A percentile compares a stretch with the other conserved stretches of the same genome.
Evolutionary conservation across 2,329 filamentous ascomycete genomes (phyloP).

Genomic region (Beauveria medogensis): DNA sequence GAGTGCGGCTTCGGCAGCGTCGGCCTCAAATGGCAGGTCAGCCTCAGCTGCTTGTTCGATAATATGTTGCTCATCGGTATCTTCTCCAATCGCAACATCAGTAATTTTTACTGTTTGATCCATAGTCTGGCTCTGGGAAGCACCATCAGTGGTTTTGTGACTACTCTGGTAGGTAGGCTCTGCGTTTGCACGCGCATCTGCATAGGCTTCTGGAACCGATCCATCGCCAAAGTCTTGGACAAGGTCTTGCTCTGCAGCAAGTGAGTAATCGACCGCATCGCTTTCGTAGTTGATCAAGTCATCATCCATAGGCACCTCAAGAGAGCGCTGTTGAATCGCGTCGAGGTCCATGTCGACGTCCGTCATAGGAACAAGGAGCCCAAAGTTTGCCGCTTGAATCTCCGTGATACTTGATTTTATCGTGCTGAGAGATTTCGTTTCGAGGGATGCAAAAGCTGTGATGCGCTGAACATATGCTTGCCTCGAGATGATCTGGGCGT

Average conservation of each 20-base stretch:
- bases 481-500: not conserved
- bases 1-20: not conserved
- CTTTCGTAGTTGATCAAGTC: slow-evolving; percentile 32
- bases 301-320: slow-evolving; percentile 21
- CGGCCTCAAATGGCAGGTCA: slow-evolving; percentile 8
- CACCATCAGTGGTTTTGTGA: not conserved
- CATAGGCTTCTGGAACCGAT: slow-evolving; percentile 12
- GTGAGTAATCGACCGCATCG: slow-evolving; percentile 18
- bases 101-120: not conserved
- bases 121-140: not conserved
- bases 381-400: too few relatives aligned
- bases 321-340: slow-evolving; percentile 17
- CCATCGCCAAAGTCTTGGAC: slow-evolving; percentile 14
- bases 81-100: not conserved
- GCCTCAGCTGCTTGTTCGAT: not conserved
- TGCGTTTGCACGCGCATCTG: slow-evolving; percentile 3
- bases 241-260: slow-evolving; percentile 7
- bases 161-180: not conserved
- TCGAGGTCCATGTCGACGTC: slow-evolving; percentile 27
- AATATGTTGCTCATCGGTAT: not conserved
- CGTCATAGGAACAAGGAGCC: slow-evolving; percentile 14
- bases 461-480: not conserved
- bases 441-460: not conserved
- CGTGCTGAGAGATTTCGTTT: not conserved
- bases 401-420: not conserved